phyloP scores from a whole-genome alignment of 1,139 yeast genomes.

The Hansenula sp. region DNA sequence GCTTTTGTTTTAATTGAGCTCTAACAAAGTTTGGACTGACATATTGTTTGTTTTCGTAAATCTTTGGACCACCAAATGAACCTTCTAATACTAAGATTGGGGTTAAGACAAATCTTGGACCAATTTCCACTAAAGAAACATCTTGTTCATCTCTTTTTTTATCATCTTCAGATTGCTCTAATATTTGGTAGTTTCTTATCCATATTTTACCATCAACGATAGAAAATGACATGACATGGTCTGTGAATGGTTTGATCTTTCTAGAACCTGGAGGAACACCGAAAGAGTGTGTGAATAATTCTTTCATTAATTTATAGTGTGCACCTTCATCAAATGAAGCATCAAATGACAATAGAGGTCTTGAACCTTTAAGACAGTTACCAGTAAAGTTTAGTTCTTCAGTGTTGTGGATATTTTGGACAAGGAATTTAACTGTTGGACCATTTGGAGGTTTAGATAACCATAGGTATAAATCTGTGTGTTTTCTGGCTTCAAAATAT shows the following conservation, averaged over 20 bases:
- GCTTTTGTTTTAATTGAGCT: slow-evolving; percentile 78
- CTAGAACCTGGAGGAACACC: slow-evolving; percentile 98
- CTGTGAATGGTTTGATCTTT: slow-evolving; percentile 90
- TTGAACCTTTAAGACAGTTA: slow-evolving; percentile 90
- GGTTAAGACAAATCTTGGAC: slow-evolving; percentile 94
- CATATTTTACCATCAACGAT: slow-evolving; percentile 93
- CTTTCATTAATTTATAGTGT: slow-evolving; percentile 76
- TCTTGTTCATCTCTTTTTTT: slow-evolving; percentile 51
- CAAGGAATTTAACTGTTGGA: slow-evolving; percentile 90
- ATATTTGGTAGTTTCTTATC: slow-evolving; percentile 93
- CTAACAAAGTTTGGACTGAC: slow-evolving; percentile 95
- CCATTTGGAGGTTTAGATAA: slow-evolving; percentile 96
- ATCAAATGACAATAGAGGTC: slow-evolving; percentile 94
- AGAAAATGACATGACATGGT: slow-evolving; percentile 90
- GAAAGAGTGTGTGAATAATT: slow-evolving; percentile 78
- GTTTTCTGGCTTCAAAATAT: slow-evolving; percentile 95
- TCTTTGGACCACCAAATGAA: slow-evolving; percentile 96
- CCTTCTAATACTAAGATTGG: slow-evolving; percentile 92
- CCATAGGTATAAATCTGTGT: slow-evolving; percentile 94
- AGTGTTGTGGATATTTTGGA: slow-evolving; percentile 93
- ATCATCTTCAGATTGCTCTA: slow-evolving; percentile 58
- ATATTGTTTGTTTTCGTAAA: slow-evolving; percentile 93
- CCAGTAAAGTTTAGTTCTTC: slow-evolving; percentile 97
- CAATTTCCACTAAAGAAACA: slow-evolving; percentile 84
- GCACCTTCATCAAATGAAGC: slow-evolving; percentile 62